These are phyloP conservation scores for Aspergillus mulundensis DNA, from an alignment of 495 filamentous ascomycete species.

Conservation along the genomic window DNA sequence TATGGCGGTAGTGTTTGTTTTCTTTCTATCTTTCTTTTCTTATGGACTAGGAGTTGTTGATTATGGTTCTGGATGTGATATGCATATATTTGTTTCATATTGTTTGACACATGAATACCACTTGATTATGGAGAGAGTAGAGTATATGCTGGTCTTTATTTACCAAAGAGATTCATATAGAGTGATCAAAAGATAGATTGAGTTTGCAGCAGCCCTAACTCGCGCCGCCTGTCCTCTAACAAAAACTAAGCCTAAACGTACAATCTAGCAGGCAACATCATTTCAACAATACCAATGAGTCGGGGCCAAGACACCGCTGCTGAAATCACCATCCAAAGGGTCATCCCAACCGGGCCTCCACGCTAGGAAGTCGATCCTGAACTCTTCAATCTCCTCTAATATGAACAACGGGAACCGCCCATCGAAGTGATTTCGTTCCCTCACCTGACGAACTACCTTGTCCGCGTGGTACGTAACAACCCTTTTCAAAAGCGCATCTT, in stretches of 20 bases:
- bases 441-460: neutral
- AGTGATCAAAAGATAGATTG: neutral
- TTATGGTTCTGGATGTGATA: neutral
- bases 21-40: neutral
- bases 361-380: neutral
- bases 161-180: neutral
- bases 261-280: neutral
- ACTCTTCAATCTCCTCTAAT: neutral
- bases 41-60: neutral
- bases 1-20: constrained; percentile 35
- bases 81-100: neutral
- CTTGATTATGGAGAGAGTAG: neutral
- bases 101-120: neutral
- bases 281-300: neutral
- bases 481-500: neutral
- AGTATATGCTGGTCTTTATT: neutral
- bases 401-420: neutral
- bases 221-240: neutral
- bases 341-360: neutral
- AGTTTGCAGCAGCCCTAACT: neutral
- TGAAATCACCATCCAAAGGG: neutral
- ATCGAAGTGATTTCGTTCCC: neutral
- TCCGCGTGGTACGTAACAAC: neutral
- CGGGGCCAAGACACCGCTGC: neutral
- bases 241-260: neutral